A percentile compares a stretch with the other conserved stretches of the same genome.
These are phyloP conservation scores for Nannizziopsis barbatae DNA, from an alignment of 2,329 filamentous ascomycete genomes.

Conservation along the genomic window DNA sequence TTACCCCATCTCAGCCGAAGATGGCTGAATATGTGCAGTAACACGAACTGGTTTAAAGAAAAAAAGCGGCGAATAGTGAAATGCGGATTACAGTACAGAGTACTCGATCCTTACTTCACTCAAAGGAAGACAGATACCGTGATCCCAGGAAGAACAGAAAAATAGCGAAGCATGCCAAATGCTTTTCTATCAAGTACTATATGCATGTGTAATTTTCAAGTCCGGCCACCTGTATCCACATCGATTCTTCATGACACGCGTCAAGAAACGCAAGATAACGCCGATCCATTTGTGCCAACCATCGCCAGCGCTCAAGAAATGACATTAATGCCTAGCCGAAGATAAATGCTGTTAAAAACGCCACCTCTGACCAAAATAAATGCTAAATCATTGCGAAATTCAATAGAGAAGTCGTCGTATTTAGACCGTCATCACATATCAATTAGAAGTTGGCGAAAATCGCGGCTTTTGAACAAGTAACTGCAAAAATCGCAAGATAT, in stretches of 20 bases:
- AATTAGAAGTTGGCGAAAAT: not conserved
- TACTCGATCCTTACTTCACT: no score
- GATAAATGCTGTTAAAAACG: conserved; percentile 5
- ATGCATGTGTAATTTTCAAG: not conserved
- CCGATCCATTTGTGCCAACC: not conserved
- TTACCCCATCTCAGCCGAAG: no score
- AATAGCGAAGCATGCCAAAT: not conserved
- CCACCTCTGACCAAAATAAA: not conserved
- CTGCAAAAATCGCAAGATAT: not conserved
- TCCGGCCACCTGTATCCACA: not conserved
- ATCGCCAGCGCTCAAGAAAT: conserved; percentile 7
- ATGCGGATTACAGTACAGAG: no score
- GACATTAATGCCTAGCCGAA: not conserved
- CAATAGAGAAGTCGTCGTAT: not conserved
- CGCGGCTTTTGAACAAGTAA: not conserved
- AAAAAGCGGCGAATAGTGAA: no score
- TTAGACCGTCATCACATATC: not conserved
- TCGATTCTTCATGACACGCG: not conserved
- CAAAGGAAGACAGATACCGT: no score
- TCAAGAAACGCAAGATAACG: not conserved
- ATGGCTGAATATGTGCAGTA: no score
- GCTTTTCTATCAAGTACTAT: no score
- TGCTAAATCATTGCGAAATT: conserved; percentile 8
- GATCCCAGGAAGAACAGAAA: not conserved
- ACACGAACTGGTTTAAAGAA: no score